Conservation (phyloP, 192 early-diverging fungal genomes). For the Coemansia nantahalensis region DNA sequence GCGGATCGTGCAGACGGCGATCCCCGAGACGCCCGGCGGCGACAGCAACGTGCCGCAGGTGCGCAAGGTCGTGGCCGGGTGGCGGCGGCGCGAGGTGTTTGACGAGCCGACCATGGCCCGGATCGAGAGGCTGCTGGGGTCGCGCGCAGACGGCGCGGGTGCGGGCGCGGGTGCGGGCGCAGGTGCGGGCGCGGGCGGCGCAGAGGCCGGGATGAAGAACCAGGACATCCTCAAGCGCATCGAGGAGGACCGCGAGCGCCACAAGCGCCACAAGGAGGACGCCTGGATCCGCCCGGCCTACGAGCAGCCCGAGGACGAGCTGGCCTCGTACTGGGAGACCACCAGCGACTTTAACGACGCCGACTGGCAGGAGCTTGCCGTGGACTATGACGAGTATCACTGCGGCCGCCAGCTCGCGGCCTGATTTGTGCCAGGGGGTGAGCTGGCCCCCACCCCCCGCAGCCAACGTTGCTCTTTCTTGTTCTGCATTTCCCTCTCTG, state of each 20-base stretch:
- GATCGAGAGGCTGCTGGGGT: slow-evolving; percentile 21
- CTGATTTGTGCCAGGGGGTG: too few relatives aligned
- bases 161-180: too few relatives aligned
- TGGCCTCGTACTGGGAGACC: slow-evolving; percentile 50
- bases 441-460: neutral
- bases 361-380: slow-evolving; percentile 40
- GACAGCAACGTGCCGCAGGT: slow-evolving; percentile 44
- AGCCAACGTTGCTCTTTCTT: slow-evolving; percentile 1
- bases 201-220: slow-evolving; percentile 31
- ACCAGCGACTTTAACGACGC: slow-evolving; percentile 48
- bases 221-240: slow-evolving; percentile 54
- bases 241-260: slow-evolving; percentile 58
- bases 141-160: slow-evolving; percentile 9
- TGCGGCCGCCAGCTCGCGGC: slow-evolving; percentile 11
- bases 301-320: slow-evolving; percentile 34
- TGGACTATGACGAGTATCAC: slow-evolving; percentile 36
- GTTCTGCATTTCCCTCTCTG: too few relatives aligned
- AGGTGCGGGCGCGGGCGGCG: neutral
- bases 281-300: slow-evolving; percentile 49
- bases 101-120: slow-evolving; percentile 8
- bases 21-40: slow-evolving; percentile 42
- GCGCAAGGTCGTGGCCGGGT: slow-evolving; percentile 31
- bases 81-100: slow-evolving; percentile 33
- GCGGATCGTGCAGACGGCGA: slow-evolving; percentile 21
- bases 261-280: slow-evolving; percentile 56